phyloP scores from a whole-genome alignment of 2,329 filamentous ascomycete species.

The Epichloe gansuensis region DNA sequence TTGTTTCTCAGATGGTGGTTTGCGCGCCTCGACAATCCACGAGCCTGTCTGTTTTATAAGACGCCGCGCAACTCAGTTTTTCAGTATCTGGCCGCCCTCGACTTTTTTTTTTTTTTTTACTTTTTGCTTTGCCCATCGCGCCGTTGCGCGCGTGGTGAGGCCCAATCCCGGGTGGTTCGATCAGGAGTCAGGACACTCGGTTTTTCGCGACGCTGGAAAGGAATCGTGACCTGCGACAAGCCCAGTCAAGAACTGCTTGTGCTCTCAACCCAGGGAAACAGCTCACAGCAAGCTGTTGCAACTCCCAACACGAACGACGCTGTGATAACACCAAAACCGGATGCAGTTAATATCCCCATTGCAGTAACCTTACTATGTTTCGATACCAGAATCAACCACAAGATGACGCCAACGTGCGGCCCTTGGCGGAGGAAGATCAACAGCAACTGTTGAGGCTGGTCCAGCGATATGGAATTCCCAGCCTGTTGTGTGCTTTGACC shows the following conservation, averaged over 20 bases:
- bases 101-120: neutral
- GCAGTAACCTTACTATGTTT: conserved; percentile 18
- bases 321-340: neutral
- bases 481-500: conserved; percentile 24
- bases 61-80: neutral
- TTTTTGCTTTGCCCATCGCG: neutral
- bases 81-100: neutral
- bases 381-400: conserved; percentile 14
- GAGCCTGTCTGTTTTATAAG: neutral
- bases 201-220: neutral
- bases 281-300: neutral
- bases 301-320: neutral
- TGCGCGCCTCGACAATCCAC: neutral
- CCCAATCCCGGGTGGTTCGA: neutral
- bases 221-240: neutral
- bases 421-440: conserved; percentile 27
- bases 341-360: neutral
- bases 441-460: conserved; percentile 24
- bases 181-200: neutral
- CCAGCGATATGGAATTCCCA: conserved; percentile 26
- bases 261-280: neutral
- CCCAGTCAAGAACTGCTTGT: neutral
- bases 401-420: conserved; percentile 24
- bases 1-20: neutral
- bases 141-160: neutral